Evolutionary conservation across 2,329 filamentous ascomycete genomes (phyloP).

Genomic region (Penicillium glabrum): DNA sequence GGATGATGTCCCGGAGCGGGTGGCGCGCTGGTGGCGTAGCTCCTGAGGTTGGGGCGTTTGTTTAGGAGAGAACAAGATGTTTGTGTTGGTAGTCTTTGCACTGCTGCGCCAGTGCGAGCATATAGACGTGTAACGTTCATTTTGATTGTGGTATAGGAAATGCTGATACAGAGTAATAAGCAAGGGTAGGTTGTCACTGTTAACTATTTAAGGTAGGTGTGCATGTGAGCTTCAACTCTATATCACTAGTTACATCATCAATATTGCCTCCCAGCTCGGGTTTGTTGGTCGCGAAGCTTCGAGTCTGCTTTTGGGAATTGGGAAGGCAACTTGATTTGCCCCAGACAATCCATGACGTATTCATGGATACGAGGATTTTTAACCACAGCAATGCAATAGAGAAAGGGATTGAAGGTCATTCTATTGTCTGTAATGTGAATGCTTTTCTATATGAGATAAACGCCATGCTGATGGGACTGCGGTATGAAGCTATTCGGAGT

Average conservation of each 20-base stretch:
- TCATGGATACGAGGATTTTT: not conserved
- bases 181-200: too few species aligned
- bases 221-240: not conserved
- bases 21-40: not conserved
- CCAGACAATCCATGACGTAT: not conserved
- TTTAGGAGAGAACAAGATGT: not conserved
- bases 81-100: not conserved
- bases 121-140: not conserved
- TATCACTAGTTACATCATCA: not conserved
- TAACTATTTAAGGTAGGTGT: not conserved
- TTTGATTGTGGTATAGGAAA: not conserved
- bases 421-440: too few species aligned
- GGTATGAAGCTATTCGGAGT: too few species aligned
- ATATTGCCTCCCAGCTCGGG: not conserved
- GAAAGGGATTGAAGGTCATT: too few species aligned
- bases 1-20: not conserved
- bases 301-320: not conserved
- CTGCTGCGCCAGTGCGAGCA: not conserved
- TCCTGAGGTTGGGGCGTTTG: not conserved
- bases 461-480: too few species aligned
- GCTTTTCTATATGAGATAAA: too few species aligned
- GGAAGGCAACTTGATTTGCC: not conserved
- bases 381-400: not conserved
- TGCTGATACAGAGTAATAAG: not conserved
- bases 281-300: not conserved